Percentiles rank a stretch among this genome's conserved stretches.
Conservation (phyloP, 73 alveolate genomes). For the Vitrella brassicaformis region DNA sequence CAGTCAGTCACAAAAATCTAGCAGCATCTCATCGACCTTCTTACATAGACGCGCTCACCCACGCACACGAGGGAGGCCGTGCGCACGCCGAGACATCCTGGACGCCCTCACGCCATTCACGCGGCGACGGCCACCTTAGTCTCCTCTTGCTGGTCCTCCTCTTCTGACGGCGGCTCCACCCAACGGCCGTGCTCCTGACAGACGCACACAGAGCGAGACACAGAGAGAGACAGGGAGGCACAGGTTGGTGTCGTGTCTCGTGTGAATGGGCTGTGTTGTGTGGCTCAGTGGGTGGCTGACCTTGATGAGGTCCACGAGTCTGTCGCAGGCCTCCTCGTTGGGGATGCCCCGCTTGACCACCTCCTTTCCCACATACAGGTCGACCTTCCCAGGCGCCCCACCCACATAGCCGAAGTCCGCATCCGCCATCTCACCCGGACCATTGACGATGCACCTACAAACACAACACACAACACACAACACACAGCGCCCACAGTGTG, state of each 20-base stretch:
- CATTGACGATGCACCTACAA: slow-evolving; percentile 39
- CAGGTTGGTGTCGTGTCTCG: neutral
- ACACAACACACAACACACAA: no score
- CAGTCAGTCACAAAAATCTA: no score
- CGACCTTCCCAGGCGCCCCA: neutral
- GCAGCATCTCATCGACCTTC: no score
- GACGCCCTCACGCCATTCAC: neutral
- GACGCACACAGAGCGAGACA: neutral
- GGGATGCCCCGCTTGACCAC: slow-evolving; percentile 25
- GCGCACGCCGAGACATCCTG: no score
- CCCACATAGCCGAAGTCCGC: slow-evolving; percentile 33
- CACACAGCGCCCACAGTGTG: no score
- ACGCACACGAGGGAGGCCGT: no score
- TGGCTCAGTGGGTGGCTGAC: neutral
- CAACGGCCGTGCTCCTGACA: slow-evolving; percentile 11
- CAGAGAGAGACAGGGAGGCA: neutral
- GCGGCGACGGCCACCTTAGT: no score
- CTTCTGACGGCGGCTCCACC: slow-evolving; percentile 19
- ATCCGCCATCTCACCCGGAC: slow-evolving; percentile 41
- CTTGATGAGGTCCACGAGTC: slow-evolving; percentile 28
- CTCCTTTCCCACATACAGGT: slow-evolving; percentile 26
- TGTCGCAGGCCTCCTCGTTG: slow-evolving; percentile 19
- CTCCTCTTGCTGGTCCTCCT: slow-evolving; percentile 34
- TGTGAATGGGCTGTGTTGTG: neutral
- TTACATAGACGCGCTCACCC: no score